Conservation (phyloP, 306 rosid genomes). For the Cucurbita pepo region DNA sequence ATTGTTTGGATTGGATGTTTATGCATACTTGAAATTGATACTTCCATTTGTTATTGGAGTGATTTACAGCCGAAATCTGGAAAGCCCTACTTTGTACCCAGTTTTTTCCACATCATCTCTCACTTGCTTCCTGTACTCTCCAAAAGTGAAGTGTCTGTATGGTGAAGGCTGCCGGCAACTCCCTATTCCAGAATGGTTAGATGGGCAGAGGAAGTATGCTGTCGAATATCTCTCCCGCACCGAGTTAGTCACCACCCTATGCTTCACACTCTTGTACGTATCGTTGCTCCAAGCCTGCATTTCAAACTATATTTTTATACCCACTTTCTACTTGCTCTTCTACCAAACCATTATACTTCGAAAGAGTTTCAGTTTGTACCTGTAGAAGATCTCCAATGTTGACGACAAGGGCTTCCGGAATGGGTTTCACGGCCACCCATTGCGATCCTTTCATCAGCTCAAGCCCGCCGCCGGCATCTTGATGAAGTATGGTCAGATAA, state of each 20-base stretch:
- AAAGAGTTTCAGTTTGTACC: constrained; percentile 15
- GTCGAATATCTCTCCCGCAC: constrained; percentile 55
- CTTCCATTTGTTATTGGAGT: background rate
- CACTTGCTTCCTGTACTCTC: constrained; percentile 57
- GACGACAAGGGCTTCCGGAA: constrained; percentile 63
- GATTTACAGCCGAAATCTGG: constrained; percentile 37
- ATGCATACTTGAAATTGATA: background rate
- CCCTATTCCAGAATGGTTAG: constrained; percentile 49
- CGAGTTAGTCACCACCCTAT: constrained; percentile 51
- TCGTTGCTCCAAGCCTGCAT: constrained; percentile 86
- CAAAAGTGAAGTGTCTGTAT: constrained; percentile 61
- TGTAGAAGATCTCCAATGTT: constrained; percentile 90
- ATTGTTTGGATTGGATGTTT: no score
- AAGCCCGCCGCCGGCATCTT: constrained; percentile 84
- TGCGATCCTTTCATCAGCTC: constrained; percentile 81
- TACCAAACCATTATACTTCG: no score
- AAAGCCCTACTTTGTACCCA: constrained; percentile 66
- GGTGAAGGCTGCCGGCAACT: constrained; percentile 53
- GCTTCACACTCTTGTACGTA: constrained; percentile 72
- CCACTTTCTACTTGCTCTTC: no score
- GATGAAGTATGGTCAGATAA: constrained; percentile 69
- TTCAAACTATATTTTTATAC: background rate
- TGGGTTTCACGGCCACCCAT: constrained; percentile 86
- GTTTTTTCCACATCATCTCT: constrained; percentile 58
- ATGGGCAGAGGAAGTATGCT: constrained; percentile 83